A percentile compares a stretch with the other conserved stretches of the same genome.
phyloP scores from a whole-genome alignment of 2,329 filamentous ascomycete species.

The Claviceps capensis region DNA sequence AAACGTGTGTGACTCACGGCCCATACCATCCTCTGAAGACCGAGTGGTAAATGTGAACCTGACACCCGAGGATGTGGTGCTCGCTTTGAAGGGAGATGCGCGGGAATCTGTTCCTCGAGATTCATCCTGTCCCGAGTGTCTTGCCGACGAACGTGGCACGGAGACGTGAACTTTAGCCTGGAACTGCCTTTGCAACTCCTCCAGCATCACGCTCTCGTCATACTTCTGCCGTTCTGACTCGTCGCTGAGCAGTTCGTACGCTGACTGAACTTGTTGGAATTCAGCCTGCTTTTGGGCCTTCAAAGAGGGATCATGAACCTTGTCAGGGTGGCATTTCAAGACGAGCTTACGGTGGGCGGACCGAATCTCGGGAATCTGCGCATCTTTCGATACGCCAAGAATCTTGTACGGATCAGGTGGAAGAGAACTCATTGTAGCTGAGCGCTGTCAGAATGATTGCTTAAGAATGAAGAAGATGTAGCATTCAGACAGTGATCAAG shows the following conservation, averaged over 20 bases:
- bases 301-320: slow-evolving; percentile 63
- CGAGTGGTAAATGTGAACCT: slow-evolving; percentile 22
- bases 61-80: slow-evolving; percentile 18
- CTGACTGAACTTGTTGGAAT: slow-evolving; percentile 85
- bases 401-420: slow-evolving; percentile 66
- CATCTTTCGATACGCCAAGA: slow-evolving; percentile 60
- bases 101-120: slow-evolving; percentile 11
- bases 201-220: slow-evolving; percentile 59
- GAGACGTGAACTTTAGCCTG: slow-evolving; percentile 30
- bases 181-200: slow-evolving; percentile 46
- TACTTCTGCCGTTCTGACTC: slow-evolving; percentile 60
- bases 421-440: slow-evolving; percentile 31
- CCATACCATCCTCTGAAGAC: slow-evolving; percentile 36
- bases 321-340: slow-evolving; percentile 83
- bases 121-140: slow-evolving; percentile 14
- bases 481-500: not conserved
- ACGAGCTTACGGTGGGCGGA: slow-evolving; percentile 74
- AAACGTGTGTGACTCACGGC: slow-evolving; percentile 24
- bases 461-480: not conserved
- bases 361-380: slow-evolving; percentile 58
- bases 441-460: not conserved
- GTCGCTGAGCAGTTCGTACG: slow-evolving; percentile 81
- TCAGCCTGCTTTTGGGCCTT: slow-evolving; percentile 72
- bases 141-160: slow-evolving; percentile 27
- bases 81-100: slow-evolving; percentile 25